Conservation (phyloP, 768 basidiomycete species). For the Amyloporia xantha region DNA sequence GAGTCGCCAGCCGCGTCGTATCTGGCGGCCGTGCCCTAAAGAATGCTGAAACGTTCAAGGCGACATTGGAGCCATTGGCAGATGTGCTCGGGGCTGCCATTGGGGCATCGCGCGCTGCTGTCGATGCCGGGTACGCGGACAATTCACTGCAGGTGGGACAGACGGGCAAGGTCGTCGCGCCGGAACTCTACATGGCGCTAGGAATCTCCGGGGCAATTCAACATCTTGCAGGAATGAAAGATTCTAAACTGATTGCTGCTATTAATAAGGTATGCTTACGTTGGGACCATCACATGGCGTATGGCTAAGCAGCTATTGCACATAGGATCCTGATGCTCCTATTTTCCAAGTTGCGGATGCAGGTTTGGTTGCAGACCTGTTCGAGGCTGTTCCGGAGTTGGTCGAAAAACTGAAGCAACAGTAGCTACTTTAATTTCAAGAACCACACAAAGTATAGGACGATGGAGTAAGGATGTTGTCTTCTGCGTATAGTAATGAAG, state of each 20-base stretch:
- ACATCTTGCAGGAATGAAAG: conserved; percentile 99
- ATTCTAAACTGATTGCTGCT: conserved; percentile 96
- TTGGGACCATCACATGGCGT: conserved; percentile 1
- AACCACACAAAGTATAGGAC: no score
- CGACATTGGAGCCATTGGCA: conserved; percentile 83
- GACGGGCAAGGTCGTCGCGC: conserved; percentile 97
- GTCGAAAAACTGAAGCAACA: conserved; percentile 70
- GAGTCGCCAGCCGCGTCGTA: conserved; percentile 80
- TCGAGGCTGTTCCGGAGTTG: conserved; percentile 85
- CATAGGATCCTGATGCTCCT: conserved; percentile 90
- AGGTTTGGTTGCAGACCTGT: conserved; percentile 91
- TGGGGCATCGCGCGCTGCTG: conserved; percentile 96
- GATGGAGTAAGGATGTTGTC: no score
- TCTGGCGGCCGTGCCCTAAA: conserved; percentile 95
- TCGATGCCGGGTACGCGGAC: conserved; percentile 97
- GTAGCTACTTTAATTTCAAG: no score
- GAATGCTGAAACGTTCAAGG: conserved; percentile 87
- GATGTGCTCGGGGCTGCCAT: conserved; percentile 93
- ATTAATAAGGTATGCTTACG: conserved; percentile 76
- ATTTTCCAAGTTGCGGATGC: conserved; percentile 99
- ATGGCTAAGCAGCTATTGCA: no score
- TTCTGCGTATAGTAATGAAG: no score
- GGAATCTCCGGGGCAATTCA: conserved; percentile 99
- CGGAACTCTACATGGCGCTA: conserved; percentile 91
- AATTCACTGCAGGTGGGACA: conserved; percentile 99